These are phyloP conservation scores for Aegilops sharonensis DNA, from an alignment of 176 grass and related monocot species.

Conservation along the genomic window DNA sequence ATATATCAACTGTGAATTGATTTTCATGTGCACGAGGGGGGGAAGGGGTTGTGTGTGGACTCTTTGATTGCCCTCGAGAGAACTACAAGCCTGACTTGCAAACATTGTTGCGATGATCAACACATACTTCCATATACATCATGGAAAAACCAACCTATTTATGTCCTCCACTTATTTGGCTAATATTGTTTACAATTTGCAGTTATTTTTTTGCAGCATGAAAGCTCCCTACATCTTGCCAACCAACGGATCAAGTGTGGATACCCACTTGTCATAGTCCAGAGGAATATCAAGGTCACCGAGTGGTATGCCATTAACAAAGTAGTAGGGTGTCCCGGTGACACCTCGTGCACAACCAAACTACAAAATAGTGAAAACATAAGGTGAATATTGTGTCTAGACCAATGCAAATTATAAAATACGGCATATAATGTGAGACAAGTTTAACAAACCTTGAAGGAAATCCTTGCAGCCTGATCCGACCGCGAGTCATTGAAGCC, in stretches of 20 bases:
- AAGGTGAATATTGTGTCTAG: not conserved
- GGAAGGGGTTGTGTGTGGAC: not conserved
- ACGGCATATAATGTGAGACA: not conserved
- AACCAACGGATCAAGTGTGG: slow-evolving; percentile 57
- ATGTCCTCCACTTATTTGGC: not conserved
- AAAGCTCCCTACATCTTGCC: slow-evolving; percentile 30
- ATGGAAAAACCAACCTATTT: not conserved
- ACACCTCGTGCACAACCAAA: slow-evolving; percentile 86
- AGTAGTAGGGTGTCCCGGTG: slow-evolving; percentile 72
- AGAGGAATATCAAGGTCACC: slow-evolving; percentile 15
- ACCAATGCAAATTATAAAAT: not conserved
- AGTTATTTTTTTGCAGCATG: not conserved
- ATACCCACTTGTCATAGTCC: slow-evolving; percentile 65
- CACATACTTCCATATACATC: not conserved
- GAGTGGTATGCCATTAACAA: slow-evolving; percentile 91
- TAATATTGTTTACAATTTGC: not conserved
- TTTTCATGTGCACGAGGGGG: too few species aligned
- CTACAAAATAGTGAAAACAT: slow-evolving; percentile 19
- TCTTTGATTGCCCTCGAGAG: not conserved
- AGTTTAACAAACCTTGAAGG: slow-evolving; percentile 71
- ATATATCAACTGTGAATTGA: too few species aligned
- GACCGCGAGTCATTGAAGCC: slow-evolving; percentile 57
- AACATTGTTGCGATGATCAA: not conserved
- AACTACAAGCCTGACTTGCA: not conserved
- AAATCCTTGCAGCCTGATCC: slow-evolving; percentile 64